Conservation (phyloP, 2,329 filamentous ascomycete genomes). For the Samsoniella hepiali region DNA sequence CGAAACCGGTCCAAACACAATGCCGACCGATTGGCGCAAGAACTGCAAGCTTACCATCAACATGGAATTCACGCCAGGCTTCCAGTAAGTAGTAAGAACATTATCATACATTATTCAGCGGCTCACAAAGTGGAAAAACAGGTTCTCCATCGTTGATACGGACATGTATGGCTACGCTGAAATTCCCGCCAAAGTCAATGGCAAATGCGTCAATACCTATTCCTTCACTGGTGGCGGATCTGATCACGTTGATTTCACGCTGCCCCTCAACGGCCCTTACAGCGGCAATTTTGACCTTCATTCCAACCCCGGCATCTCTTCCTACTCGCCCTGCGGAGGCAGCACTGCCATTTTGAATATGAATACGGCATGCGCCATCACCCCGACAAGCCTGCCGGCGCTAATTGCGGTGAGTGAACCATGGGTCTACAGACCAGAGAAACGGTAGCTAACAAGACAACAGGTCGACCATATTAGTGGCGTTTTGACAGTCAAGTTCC, state of each 20-base stretch:
- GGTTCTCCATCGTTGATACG: slow-evolving; percentile 27
- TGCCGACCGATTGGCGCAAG: slow-evolving; percentile 26
- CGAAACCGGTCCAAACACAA: slow-evolving; percentile 24
- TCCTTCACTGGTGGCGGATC: slow-evolving; percentile 26
- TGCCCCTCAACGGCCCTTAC: slow-evolving; percentile 22
- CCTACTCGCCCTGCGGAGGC: slow-evolving; percentile 26
- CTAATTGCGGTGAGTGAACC: slow-evolving; percentile 26
- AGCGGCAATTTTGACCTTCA: slow-evolving; percentile 25
- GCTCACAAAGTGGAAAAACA: neutral
- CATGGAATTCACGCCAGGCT: slow-evolving; percentile 26
- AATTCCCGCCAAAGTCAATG: slow-evolving; percentile 23
- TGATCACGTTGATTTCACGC: slow-evolving; percentile 23
- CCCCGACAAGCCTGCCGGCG: slow-evolving; percentile 23
- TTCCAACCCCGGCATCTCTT: slow-evolving; percentile 23
- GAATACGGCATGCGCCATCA: slow-evolving; percentile 27
- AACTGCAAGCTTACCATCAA: slow-evolving; percentile 29
- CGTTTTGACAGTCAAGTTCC: slow-evolving; percentile 26
- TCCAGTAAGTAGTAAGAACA: slow-evolving; percentile 21
- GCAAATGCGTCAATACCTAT: slow-evolving; percentile 27
- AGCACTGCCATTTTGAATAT: slow-evolving; percentile 29
- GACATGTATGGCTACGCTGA: slow-evolving; percentile 28
- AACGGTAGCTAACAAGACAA: neutral
- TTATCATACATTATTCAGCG: too few species aligned
- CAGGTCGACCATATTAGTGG: slow-evolving; percentile 28
- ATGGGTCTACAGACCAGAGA: neutral